Conservation (phyloP, 768 basidiomycete genomes). For the Hygrophoropsis aurantiaca region DNA sequence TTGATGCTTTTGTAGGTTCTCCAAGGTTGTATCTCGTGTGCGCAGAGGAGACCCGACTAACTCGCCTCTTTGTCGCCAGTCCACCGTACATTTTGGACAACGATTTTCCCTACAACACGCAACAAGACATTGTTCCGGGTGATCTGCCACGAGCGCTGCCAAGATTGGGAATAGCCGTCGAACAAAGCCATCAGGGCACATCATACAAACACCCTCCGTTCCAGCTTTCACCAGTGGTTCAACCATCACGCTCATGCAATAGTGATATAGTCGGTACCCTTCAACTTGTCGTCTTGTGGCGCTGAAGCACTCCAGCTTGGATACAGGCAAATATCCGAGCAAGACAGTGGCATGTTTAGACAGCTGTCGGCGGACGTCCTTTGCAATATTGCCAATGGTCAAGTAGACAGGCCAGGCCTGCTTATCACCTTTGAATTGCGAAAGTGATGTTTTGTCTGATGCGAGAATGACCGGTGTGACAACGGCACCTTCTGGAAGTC, state of each 20-base stretch:
- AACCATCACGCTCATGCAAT: constrained; percentile 33
- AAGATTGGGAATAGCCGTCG: constrained; percentile 38
- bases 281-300: constrained; percentile 15
- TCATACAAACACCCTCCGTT: constrained; percentile 30
- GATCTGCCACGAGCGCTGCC: constrained; percentile 38
- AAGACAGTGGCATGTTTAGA: constrained; percentile 32
- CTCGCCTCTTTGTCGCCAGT: background rate
- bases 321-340: constrained; percentile 40
- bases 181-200: constrained; percentile 34
- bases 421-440: constrained; percentile 37
- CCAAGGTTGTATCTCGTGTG: background rate
- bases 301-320: constrained; percentile 29
- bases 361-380: constrained; percentile 36
- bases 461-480: constrained; percentile 44
- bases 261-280: constrained; percentile 34
- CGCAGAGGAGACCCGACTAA: background rate
- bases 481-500: constrained; percentile 21
- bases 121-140: constrained; percentile 45
- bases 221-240: constrained; percentile 30
- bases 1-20: background rate
- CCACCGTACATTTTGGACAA: constrained; percentile 21
- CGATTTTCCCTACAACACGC: constrained; percentile 22
- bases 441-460: constrained; percentile 45
- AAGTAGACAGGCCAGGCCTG: constrained; percentile 45
- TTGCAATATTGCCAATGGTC: constrained; percentile 42